Conservation (phyloP, 306 rosid species). For the Alnus glutinosa region DNA sequence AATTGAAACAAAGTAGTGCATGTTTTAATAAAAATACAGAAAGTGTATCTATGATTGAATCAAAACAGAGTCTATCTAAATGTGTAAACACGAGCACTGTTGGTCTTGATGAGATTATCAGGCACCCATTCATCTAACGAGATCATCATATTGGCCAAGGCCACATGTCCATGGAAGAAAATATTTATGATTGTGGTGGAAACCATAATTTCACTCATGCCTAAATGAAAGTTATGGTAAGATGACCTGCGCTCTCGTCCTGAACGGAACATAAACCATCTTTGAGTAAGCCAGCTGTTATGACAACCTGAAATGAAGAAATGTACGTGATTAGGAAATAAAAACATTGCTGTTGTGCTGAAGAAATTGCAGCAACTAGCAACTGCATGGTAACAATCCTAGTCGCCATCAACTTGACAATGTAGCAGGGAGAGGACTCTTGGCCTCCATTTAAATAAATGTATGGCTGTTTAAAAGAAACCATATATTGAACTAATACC, state of each 20-base stretch:
- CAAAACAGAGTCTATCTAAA: not conserved
- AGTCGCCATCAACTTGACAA: not conserved
- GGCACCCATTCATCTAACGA: not conserved
- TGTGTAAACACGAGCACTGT: not conserved
- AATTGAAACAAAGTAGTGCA: not conserved
- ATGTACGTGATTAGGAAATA: conserved; percentile 28
- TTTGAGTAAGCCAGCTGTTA: conserved; percentile 66
- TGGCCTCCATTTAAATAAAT: not conserved
- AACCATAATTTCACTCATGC: not conserved
- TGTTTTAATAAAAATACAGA: not conserved
- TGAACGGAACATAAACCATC: conserved; percentile 86
- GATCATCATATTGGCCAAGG: not conserved
- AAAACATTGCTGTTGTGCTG: not conserved
- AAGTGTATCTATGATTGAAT: not conserved
- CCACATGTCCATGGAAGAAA: not conserved
- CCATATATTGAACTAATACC: conserved; percentile 41
- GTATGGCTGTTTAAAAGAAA: conserved; percentile 1
- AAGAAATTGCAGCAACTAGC: conserved; percentile 12
- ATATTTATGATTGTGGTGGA: not conserved
- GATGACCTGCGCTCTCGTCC: conserved; percentile 87
- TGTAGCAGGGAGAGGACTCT: not conserved
- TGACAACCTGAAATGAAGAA: conserved; percentile 57
- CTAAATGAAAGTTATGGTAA: conserved; percentile 7
- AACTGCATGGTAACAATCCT: conserved; percentile 3
- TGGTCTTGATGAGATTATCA: not conserved